Evolutionary conservation across 176 grass and related monocot species (phyloP).

Genomic region (Oryza meridionalis): DNA sequence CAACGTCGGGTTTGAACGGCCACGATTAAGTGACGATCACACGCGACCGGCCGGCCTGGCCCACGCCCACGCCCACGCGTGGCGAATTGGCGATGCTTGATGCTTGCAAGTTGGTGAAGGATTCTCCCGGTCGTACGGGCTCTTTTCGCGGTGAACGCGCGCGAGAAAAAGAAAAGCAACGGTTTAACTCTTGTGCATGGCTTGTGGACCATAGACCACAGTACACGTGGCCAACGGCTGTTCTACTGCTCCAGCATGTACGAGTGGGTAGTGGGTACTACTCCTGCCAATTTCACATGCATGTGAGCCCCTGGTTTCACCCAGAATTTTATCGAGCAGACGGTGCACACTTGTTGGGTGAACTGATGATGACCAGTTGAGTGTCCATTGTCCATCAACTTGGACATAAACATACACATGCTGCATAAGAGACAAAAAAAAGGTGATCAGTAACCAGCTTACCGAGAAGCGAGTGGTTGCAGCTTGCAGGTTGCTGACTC

Average conservation of each 20-base stretch:
- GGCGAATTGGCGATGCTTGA: not conserved
- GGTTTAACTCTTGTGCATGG: not conserved
- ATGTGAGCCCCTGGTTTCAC: not conserved
- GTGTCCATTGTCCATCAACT: not conserved
- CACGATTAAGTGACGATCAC: not conserved
- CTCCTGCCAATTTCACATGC: not conserved
- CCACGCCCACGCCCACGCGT: not conserved
- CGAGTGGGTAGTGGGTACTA: too few relatives aligned
- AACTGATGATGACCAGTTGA: not conserved
- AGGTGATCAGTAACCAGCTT: not conserved
- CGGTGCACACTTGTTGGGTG: not conserved
- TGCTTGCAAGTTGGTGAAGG: not conserved
- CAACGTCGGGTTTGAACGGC: conserved; percentile 28
- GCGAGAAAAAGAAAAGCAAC: not conserved
- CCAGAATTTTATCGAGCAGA: not conserved
- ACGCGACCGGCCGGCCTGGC: conserved; percentile 21
- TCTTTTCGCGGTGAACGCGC: not conserved
- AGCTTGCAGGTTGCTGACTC: not conserved
- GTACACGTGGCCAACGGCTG: conserved; percentile 7
- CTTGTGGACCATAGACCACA: too few relatives aligned
- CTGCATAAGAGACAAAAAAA: conserved; percentile 1
- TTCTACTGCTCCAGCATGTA: not conserved
- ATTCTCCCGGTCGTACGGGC: not conserved
- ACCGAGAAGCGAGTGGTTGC: not conserved
- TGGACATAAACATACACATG: not conserved